A percentile compares a stretch with the other conserved stretches of the same genome.
phyloP scores from a whole-genome alignment of 2,329 filamentous ascomycete species.

The Alternaria burnsii region DNA sequence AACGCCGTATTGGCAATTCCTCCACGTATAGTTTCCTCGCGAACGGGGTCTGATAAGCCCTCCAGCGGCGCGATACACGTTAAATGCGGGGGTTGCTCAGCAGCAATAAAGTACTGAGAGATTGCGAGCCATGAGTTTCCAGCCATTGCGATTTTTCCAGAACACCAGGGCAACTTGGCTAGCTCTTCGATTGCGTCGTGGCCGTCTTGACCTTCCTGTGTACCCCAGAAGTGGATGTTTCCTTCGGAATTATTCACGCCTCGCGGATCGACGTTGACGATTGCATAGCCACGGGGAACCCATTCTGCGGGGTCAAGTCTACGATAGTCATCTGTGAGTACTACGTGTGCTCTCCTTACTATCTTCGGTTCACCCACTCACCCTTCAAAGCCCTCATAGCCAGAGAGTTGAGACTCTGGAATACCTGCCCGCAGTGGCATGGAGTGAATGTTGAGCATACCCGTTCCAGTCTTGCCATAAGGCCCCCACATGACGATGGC shows the following conservation, averaged over 20 bases:
- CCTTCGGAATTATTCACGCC: conserved; percentile 41
- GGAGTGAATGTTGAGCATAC: not conserved
- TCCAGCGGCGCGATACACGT: conserved; percentile 58
- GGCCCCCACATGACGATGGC: conserved; percentile 55
- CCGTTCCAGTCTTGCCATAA: conserved; percentile 52
- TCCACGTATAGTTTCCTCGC: not conserved
- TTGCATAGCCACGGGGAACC: conserved; percentile 40
- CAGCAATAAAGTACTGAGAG: conserved; percentile 54
- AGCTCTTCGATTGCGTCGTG: conserved; percentile 53
- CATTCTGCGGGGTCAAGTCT: conserved; percentile 49
- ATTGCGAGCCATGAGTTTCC: conserved; percentile 57
- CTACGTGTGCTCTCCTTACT: not conserved
- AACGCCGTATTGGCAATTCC: not conserved
- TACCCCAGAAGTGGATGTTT: conserved; percentile 6
- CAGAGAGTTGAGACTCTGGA: conserved; percentile 2
- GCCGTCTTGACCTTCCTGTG: conserved; percentile 52
- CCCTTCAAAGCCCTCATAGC: conserved; percentile 53
- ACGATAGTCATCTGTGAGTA: not conserved
- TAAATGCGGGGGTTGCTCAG: conserved; percentile 52
- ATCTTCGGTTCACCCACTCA: not conserved
- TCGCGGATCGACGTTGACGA: conserved; percentile 40
- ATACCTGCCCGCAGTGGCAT: conserved; percentile 8
- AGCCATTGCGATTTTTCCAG: conserved; percentile 52
- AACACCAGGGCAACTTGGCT: conserved; percentile 55
- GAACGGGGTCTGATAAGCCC: conserved; percentile 42